Evolutionary conservation across 2,329 filamentous ascomycete species (phyloP).

Genomic region (Pezicula rhizophila): DNA sequence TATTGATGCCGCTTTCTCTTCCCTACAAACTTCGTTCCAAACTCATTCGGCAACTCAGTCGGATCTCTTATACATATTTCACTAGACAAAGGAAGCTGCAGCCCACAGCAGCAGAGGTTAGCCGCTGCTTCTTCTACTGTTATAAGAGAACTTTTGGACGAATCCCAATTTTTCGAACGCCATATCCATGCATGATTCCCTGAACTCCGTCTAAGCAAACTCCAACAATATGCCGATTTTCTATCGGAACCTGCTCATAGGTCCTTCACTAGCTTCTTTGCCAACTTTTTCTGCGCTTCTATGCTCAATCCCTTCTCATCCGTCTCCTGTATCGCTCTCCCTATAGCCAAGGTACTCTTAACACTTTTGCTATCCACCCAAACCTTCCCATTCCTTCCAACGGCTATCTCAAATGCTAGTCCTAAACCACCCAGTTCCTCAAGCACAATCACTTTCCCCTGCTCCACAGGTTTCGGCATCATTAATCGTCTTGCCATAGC

Average conservation of each 20-base stretch:
- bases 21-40: no score
- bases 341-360: constrained; percentile 70
- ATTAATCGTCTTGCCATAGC: constrained; percentile 78
- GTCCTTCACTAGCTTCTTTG: constrained; percentile 54
- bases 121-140: no score
- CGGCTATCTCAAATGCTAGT: constrained; percentile 85
- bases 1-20: no score
- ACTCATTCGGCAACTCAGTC: no score
- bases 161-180: background rate
- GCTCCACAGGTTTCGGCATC: constrained; percentile 52
- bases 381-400: constrained; percentile 85
- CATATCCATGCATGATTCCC: background rate
- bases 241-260: background rate
- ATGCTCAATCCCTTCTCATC: constrained; percentile 61
- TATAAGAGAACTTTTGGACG: background rate
- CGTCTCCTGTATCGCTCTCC: constrained; percentile 69
- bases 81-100: no score
- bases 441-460: constrained; percentile 64
- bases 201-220: background rate
- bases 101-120: no score
- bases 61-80: no score
- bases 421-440: constrained; percentile 73
- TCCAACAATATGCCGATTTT: background rate
- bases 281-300: constrained; percentile 65
- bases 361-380: constrained; percentile 81